Conservation (phyloP, 208 protist species). For the Trichomonas gallinae region DNA sequence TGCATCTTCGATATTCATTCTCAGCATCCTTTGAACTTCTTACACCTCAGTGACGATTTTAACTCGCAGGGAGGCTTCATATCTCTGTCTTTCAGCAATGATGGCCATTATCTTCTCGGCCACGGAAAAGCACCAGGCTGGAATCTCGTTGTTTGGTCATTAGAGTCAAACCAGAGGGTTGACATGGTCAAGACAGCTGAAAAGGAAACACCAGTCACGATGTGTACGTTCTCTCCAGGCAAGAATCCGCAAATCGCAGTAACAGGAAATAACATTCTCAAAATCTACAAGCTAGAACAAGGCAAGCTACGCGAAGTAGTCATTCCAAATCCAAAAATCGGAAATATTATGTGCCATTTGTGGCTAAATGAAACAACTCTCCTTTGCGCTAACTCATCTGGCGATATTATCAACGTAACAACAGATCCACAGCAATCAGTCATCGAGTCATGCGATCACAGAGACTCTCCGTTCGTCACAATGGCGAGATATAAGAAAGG, state of each 20-base stretch:
- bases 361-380: neutral
- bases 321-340: conserved; percentile 11
- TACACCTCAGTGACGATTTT: neutral
- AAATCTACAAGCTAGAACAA: conserved; percentile 9
- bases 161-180: neutral
- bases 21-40: neutral
- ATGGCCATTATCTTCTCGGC: conserved; percentile 16
- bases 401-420: neutral
- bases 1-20: conserved; percentile 24
- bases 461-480: neutral
- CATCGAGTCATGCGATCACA: neutral
- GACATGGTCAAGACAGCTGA: neutral
- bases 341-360: neutral
- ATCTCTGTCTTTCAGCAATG: conserved; percentile 16
- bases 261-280: neutral
- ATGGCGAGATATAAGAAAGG: neutral
- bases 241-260: neutral
- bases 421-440: neutral
- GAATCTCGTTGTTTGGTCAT: neutral
- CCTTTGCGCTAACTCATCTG: neutral
- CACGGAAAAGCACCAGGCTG: neutral
- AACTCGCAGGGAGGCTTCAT: neutral
- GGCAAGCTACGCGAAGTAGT: neutral
- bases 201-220: neutral
- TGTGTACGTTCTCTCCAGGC: conserved; percentile 3